These are phyloP conservation scores for Allium sativum DNA, from an alignment of 106 monocot species.

Conservation along the genomic window DNA sequence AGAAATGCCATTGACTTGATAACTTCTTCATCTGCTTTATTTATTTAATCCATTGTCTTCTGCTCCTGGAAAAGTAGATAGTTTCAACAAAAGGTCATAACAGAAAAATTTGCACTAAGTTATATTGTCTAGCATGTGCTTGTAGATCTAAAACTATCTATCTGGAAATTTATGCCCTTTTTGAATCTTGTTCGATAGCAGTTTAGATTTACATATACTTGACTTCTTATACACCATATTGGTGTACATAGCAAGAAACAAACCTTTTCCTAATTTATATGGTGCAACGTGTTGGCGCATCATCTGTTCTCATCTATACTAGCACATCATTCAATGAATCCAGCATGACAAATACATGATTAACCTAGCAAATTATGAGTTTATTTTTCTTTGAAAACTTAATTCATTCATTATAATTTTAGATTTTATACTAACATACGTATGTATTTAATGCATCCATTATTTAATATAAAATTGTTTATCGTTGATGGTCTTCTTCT, in stretches of 20 bases:
- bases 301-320: too few relatives aligned
- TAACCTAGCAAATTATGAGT: too few relatives aligned
- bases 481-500: too few relatives aligned
- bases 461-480: too few relatives aligned
- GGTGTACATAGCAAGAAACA: too few relatives aligned
- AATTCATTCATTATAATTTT: not conserved
- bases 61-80: slow-evolving; percentile 39
- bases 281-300: too few relatives aligned
- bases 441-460: too few relatives aligned
- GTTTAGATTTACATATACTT: not conserved
- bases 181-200: not conserved
- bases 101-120: not conserved
- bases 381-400: too few relatives aligned
- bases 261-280: too few relatives aligned
- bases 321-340: too few relatives aligned
- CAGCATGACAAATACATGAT: too few relatives aligned
- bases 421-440: not conserved
- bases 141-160: not conserved
- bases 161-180: not conserved
- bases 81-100: slow-evolving; percentile 11
- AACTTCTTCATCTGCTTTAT: slow-evolving; percentile 64
- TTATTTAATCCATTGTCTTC: slow-evolving; percentile 47
- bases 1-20: slow-evolving; percentile 67
- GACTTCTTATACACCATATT: too few relatives aligned
- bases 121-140: not conserved